Base-by-base conservation (phyloP, 2,329 filamentous ascomycete genomes). In the Alternaria arbusti region DNA sequence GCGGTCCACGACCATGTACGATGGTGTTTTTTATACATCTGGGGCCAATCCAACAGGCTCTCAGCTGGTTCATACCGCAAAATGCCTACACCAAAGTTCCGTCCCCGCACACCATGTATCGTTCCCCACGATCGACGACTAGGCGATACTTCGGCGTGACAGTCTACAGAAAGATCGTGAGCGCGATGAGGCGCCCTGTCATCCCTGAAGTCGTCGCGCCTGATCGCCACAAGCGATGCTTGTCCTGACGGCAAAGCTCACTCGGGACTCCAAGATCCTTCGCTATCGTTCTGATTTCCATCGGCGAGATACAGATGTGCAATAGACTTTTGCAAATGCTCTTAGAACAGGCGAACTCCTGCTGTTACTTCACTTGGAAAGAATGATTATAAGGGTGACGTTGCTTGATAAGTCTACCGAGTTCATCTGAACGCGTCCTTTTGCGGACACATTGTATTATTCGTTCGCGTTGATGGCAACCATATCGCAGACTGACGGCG, bases 71-170 rank as follows among this genome's bases (percentile, higher is more conserved):
- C 0, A 0, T 1, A 40, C 0, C 36, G 9, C 36, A 40, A 3
- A 1, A 40, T 3, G 0, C n/a, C 0, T n/a, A 6, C 8, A 11
- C 8, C 36, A 40, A 17, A 40, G 0, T n/a, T 40, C 26, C 13
- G 15, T 3, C 36, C 0, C 36, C 0, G 36, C 36, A 17, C 17
- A 40, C 36, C 0, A 11, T 6, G 5, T 11, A n/a, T 40, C 36
- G 8, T 11, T 40, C n/a, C 9, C 36, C 36, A 40, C 36, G 3
- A 40, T 40, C 36, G 36, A 40, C 36, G 15, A 40, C 36, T 40
- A 40, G 36, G 36, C 9, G 36, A 40, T 40, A 40, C 36, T 11
- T 40, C 9, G 36, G 36, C 36, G 4, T 40, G 8, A 2, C 9
- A 4, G 36, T 40, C 15, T 40, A 40, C n/a, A 40, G 0, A 11